phyloP scores from a whole-genome alignment of 2,329 filamentous ascomycete species.

The Hypocreales sp. region DNA sequence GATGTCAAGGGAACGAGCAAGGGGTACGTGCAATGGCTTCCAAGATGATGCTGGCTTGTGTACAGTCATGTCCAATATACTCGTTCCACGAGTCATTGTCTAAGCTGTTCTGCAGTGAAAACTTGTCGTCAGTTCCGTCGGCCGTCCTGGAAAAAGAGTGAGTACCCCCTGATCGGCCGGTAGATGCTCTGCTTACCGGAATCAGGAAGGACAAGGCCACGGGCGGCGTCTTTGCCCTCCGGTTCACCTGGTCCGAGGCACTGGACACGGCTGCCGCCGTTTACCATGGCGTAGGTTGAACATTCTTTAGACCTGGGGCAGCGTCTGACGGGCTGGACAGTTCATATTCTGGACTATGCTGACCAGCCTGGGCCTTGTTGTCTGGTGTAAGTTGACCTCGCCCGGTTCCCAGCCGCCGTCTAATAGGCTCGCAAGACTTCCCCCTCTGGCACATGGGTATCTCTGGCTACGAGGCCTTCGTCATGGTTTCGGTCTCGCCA shows the following conservation, averaged over 20 bases:
- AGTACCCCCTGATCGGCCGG: conserved; percentile 16
- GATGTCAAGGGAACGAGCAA: conserved; percentile 83
- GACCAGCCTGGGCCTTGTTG: conserved; percentile 72
- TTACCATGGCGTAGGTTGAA: conserved; percentile 70
- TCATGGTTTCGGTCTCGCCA: conserved; percentile 74
- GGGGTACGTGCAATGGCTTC: conserved; percentile 98
- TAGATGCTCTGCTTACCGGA: conserved; percentile 7
- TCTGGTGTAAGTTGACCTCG: conserved; percentile 64
- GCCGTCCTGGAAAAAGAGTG: conserved; percentile 59
- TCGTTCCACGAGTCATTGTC: conserved; percentile 16
- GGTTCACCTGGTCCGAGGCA: conserved; percentile 58
- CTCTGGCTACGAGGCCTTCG: conserved; percentile 82
- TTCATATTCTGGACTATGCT: conserved; percentile 94
- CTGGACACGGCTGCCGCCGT: conserved; percentile 76
- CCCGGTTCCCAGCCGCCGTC: background rate
- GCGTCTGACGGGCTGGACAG: no score
- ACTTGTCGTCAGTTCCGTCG: conserved; percentile 27
- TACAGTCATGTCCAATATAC: conserved; percentile 16
- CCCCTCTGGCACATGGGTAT: conserved; percentile 99
- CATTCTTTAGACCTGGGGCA: no score
- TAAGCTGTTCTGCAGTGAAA: conserved; percentile 31
- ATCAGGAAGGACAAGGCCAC: conserved; percentile 61
- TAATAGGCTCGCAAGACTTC: conserved; percentile 46
- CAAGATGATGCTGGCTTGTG: conserved; percentile 48
- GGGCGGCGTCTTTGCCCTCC: conserved; percentile 50